A percentile compares a stretch with the other conserved stretches of the same genome.
Conservation (phyloP, 495 filamentous ascomycete genomes). For the Xylaria palmicola region DNA sequence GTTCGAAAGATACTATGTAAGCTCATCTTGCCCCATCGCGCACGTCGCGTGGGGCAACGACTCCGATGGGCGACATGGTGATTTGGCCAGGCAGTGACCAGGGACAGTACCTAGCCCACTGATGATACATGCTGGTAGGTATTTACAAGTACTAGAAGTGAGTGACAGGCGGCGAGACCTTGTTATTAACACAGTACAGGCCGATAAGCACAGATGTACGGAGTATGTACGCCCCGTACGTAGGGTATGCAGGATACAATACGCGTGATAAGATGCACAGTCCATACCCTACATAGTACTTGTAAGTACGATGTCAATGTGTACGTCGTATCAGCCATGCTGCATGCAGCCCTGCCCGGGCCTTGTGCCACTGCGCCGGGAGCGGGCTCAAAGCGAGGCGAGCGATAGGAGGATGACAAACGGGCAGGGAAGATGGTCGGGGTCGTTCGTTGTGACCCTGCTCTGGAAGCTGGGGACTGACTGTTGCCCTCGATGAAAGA, state of each 20-base stretch:
- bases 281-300: background rate
- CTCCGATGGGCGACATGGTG: background rate
- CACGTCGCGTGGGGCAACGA: background rate
- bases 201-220: no score
- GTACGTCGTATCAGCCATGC: slow-evolving; percentile 11
- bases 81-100: background rate
- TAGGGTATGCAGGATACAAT: no score
- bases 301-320: slow-evolving; percentile 7
- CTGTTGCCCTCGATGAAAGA: slow-evolving; percentile 14
- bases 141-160: background rate
- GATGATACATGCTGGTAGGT: background rate
- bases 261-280: no score
- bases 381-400: background rate
- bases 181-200: no score
- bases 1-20: no score
- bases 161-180: background rate
- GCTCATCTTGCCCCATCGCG: background rate
- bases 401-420: background rate
- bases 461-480: no score
- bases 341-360: slow-evolving; percentile 8
- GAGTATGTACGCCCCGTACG: no score
- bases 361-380: slow-evolving; percentile 4
- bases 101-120: background rate
- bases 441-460: background rate
- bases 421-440: background rate